phyloP scores from a whole-genome alignment of 768 basidiomycete species.

The Boletus speciosus region DNA sequence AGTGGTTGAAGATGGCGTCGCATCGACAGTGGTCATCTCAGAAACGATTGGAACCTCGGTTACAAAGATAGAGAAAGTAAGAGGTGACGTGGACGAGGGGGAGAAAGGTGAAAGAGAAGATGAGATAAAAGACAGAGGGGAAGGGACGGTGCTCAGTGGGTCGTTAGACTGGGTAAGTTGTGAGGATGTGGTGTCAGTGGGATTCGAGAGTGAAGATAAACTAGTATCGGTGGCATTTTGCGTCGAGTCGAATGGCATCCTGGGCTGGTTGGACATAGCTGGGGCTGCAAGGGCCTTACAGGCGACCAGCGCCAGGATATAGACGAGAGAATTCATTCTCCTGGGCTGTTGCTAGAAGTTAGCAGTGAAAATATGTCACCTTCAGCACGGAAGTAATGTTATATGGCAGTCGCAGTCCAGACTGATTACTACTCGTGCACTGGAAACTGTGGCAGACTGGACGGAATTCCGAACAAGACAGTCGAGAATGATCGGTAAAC shows the following conservation, averaged over 20 bases:
- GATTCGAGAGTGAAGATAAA: not conserved
- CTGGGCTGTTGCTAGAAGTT: not conserved
- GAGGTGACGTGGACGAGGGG: not conserved
- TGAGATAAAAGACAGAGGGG: not conserved
- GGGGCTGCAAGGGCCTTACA: constrained; percentile 8
- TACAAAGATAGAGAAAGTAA: constrained; percentile 1
- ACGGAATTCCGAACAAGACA: not conserved
- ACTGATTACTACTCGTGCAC: not conserved
- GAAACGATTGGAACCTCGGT: constrained; percentile 8
- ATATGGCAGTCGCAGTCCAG: constrained; percentile 2
- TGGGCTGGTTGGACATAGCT: constrained; percentile 2
- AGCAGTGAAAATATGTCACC: not conserved
- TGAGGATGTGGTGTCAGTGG: not conserved
- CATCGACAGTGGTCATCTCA: constrained; percentile 7
- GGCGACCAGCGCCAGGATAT: constrained; percentile 18
- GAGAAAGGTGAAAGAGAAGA: not conserved
- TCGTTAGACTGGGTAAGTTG: not conserved
- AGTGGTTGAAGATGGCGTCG: not conserved
- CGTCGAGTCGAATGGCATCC: not conserved
- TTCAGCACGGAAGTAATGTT: not conserved
- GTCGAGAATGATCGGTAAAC: not conserved
- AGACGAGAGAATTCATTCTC: constrained; percentile 8
- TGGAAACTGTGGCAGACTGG: constrained; percentile 8
- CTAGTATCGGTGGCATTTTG: not conserved
- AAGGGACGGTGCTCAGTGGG: not conserved